Evolutionary conservation across 306 rosid species (phyloP), one percentile per base, ranked within the genome.

Genomic region (Prosopis cineraria): DNA sequence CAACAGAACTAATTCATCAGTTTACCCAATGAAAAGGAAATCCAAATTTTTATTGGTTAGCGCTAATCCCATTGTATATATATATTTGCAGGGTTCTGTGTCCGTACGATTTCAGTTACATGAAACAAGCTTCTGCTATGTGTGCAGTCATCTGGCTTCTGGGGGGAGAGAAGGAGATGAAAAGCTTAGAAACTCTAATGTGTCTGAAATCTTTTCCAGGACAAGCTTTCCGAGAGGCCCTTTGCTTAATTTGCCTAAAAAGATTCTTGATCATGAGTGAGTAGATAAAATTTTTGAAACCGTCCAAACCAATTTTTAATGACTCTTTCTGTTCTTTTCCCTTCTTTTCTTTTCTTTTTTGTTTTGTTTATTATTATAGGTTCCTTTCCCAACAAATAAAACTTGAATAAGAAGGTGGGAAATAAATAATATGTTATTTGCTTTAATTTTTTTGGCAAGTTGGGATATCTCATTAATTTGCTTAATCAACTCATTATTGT

Each of bases 131-230:
- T 90, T 94, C 74, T 94, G 98, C 88, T 90, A 90, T 76, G 97
- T 90, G 24, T 92, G 98, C 83, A 78, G 91, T 47, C 98, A 94
- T 85, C 77, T 94, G 71, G 97, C 98, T 66, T 94, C 98, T 0
- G 98, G 98, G 8, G 92, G 89, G 0, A 81, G 87, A 73, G 90
- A 89, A 68, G 93, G 91, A 10, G 97, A 94, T 74, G 85, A 88
- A 64, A 88, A 90, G 59, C 39, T 70, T n/a, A 90, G 98, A 60
- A 94, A 94, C 70, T 86, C 94, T 10, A 84, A 94, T 76, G 92
- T 92, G 6, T 71, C 88, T 62, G 97, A 92, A 66, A 89, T 94
- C 0, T 85, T 94, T 43, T 85, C 87, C 50, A 70, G 97, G 67
- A 94, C 97, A 53, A 84, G 50, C 14, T 94, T 94, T 78, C 92